Evolutionary conservation across 306 rosid genomes (phyloP), one percentile per base, ranked within the genome.

Genomic region (Sesbania bispinosa): DNA sequence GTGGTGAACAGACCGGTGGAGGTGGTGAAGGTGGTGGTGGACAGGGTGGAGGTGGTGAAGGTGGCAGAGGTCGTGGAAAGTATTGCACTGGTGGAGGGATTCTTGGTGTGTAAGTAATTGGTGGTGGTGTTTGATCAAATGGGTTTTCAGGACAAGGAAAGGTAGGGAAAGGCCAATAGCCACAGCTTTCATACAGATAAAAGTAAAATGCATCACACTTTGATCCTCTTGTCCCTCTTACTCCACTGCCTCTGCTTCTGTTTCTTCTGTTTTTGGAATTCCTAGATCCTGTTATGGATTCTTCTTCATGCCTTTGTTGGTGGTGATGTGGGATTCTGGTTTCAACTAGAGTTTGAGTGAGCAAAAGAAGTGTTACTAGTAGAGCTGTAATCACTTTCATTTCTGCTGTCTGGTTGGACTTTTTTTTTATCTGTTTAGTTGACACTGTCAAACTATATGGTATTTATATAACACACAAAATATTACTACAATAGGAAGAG

Each of bases 111-210:
- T 53, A 69, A 53, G 53, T 24, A 3, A 79, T 6, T 39, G 88
- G 85, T 10, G 88, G 85, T 51, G 89, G 70, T 21, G 87, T 53
- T 38, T 86, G 89, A 9, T 45, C 62, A 82, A 90, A 90, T 0
- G 98, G 98, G 76, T 93, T 93, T 41, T 88, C 27, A 36, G 88
- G 89, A 47, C 81, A 89, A 27, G 87, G 82, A 29, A 39, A 78
- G 1, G 79, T 88, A 53, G 92, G 83, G 20, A 93, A 93, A 79
- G 98, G 93, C 96, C 96, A 93, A 52, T 76, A 84, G 48, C 88
- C 91, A 59, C 98, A 93, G 5, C 51, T 16, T n/a, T 45, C 92
- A 81, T 46, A 90, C 10, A 93, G 62, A 55, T 55, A 93, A 23
- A 80, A 74, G 81, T 70, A 93, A 39, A 88, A 82, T 1, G 91